Base-by-base conservation (phyloP, 805 yeast genomes). In the Saccharomycopsis olivae region DNA sequence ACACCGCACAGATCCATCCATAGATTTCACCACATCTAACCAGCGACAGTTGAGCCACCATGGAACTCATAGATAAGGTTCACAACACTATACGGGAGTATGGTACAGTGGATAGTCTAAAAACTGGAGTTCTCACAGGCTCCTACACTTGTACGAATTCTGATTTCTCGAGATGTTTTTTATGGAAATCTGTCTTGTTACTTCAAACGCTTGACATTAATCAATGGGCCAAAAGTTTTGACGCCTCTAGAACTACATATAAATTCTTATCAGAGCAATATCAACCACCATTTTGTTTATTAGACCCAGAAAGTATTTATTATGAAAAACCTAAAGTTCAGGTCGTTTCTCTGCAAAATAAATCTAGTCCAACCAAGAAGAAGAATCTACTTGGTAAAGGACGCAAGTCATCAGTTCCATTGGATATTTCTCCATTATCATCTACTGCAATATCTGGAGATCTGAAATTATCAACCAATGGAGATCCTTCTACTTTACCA, bases 161-260 rank as follows among this genome's bases (percentile, higher is more conserved):
- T 2, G 25, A 39, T 18, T 44, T 44, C 24, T 37, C 43, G 5
- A 28, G 48, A 24, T 35, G 43, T 15, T 41, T 44, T 14, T 30
- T 44, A 14, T 44, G 48, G 48, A 44, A 44, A 23, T 14, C 39
- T 5, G 31, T 38, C 9, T 38, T 44, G 16, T 24, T 44, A 13
- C 32, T 44, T 15, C 29, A 44, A 15, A 17, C 39, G 9, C 23
- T 44, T 4, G 45, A 44, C 23, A 29, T 19, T 5, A 23, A 13
- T 3, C 20, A 21, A 5, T 41, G 44, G 47, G 17, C 5, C 3
- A 23, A 18, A 18, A 36, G 16, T n/a, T 31, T 41, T 6, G 40
- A 38, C 16, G 39, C 36, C 2, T 29, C 31, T 11, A 35, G 43
- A 32, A 29, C 18, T n/a, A 24, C 40, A 13, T 45, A 15, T 24